Base-by-base conservation (phyloP, 2,329 filamentous ascomycete species). In the Fusarium virguliforme region DNA sequence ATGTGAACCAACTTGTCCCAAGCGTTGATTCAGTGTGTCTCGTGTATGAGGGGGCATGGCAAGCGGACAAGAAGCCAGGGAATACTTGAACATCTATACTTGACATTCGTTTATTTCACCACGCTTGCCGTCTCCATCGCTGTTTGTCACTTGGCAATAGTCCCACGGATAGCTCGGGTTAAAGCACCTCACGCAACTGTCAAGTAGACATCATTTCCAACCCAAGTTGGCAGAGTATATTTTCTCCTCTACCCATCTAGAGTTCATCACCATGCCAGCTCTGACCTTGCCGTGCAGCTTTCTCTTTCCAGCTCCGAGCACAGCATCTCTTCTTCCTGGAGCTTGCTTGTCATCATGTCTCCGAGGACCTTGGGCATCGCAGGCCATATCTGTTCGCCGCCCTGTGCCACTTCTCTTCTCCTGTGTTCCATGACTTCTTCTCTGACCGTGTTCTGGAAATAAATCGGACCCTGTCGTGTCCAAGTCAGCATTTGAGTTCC, bases 401-500 rank as follows among this genome's bases (percentile, higher is more conserved):
- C 81, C 4, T 75, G 79, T 4, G 75, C 74, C 75, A 83, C 79
- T 74, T 87, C 85, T 35, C 78, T 77, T 62, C 81, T 77, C 57
- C 80, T 78, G 68, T 87, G 85, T 43, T 80, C 80, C 55, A 81
- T 81, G 40, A 87, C 78, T 22, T 82, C 78, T 32, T 85, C 81
- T 12, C 85, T 83, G 32, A 83, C 82, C 1, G 79, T 77, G 37
- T 81, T 82, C 77, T 87, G 85, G 79, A 87, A 86, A 76, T 84
- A 86, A 1, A 88, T 78, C 0, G 86, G 85, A 0, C 86, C 85
- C 76, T 88, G 12, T 2, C 3, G 32, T 28, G 22, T 6, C 18
- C 13, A 9, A 35, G 37, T 55, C 6, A 65, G 50, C 10, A 13
- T 26, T 30, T 9, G 30, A 9, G 22, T 9, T 41, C 8, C 6